These are phyloP conservation scores for Tolypocladium ovalisporum DNA, from an alignment of 2,329 filamentous ascomycete species.

Conservation along the genomic window DNA sequence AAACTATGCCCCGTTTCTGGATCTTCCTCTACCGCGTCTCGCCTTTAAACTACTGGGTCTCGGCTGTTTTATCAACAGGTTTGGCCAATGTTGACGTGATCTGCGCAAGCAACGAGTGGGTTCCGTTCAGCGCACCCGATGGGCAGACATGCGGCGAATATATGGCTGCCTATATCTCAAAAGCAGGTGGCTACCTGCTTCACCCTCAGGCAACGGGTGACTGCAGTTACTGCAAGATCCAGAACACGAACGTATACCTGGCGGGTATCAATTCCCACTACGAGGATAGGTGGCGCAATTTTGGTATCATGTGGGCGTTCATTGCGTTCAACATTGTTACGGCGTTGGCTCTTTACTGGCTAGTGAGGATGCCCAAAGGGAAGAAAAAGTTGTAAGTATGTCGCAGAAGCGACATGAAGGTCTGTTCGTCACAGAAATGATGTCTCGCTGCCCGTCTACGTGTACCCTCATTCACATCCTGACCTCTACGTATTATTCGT, in stretches of 20 bases:
- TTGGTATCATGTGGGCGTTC: background rate
- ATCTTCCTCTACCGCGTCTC: constrained; percentile 62
- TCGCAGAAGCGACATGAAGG: too few species aligned
- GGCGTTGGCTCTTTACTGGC: background rate
- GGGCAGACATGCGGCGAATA: background rate
- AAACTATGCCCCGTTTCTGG: constrained; percentile 57
- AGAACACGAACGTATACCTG: background rate
- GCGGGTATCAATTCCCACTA: background rate
- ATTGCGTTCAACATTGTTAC: background rate
- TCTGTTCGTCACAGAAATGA: too few species aligned
- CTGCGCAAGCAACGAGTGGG: background rate
- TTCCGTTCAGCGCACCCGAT: background rate
- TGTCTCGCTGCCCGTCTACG: too few species aligned
- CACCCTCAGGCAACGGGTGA: background rate
- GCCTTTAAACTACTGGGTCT: constrained; percentile 26
- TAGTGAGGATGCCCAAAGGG: background rate
- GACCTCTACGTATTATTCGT: too few species aligned
- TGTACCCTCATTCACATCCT: too few species aligned
- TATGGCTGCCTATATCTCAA: background rate
- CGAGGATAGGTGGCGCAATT: background rate
- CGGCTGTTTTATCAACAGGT: background rate
- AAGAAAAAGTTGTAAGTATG: background rate
- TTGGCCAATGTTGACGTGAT: background rate
- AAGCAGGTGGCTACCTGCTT: background rate
- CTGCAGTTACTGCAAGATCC: background rate